These are phyloP conservation scores for Clarkia xantiana DNA, from an alignment of 345 rosid genomes.

Conservation along the genomic window DNA sequence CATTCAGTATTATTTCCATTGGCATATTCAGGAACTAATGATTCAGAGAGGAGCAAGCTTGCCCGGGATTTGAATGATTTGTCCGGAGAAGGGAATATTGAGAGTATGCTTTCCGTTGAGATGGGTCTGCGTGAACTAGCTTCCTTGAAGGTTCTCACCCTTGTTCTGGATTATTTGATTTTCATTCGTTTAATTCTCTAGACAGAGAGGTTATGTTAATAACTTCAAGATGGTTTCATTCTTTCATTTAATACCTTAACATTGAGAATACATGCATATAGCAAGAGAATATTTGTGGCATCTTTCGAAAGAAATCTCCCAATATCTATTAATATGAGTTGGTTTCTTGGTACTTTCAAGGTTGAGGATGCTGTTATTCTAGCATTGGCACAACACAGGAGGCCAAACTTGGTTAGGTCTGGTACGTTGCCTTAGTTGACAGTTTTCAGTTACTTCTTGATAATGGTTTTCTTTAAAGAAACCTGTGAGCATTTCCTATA, in stretches of 20 bases:
- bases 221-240: no score
- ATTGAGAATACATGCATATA: no score
- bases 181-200: not conserved
- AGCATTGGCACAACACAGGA: slow-evolving; percentile 46
- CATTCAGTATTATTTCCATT: not conserved
- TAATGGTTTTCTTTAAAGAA: slow-evolving; percentile 4
- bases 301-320: not conserved
- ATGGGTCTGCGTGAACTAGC: slow-evolving; percentile 94
- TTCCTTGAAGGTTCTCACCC: slow-evolving; percentile 55
- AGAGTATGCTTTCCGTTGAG: slow-evolving; percentile 95
- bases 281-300: not conserved
- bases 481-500: no score
- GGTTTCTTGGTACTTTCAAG: slow-evolving; percentile 20
- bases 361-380: slow-evolving; percentile 86
- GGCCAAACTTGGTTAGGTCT: slow-evolving; percentile 39
- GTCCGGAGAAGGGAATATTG: slow-evolving; percentile 95
- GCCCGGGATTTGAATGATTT: slow-evolving; percentile 56
- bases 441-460: not conserved
- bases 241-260: no score
- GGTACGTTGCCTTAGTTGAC: slow-evolving; percentile 18
- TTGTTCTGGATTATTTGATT: slow-evolving; percentile 7
- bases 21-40: slow-evolving; percentile 29
- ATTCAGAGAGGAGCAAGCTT: slow-evolving; percentile 38
- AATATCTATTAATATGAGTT: slow-evolving; percentile 1
- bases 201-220: not conserved